These are phyloP conservation scores for Salvia splendens DNA, from an alignment of 257 asterid genomes.

Conservation along the genomic window DNA sequence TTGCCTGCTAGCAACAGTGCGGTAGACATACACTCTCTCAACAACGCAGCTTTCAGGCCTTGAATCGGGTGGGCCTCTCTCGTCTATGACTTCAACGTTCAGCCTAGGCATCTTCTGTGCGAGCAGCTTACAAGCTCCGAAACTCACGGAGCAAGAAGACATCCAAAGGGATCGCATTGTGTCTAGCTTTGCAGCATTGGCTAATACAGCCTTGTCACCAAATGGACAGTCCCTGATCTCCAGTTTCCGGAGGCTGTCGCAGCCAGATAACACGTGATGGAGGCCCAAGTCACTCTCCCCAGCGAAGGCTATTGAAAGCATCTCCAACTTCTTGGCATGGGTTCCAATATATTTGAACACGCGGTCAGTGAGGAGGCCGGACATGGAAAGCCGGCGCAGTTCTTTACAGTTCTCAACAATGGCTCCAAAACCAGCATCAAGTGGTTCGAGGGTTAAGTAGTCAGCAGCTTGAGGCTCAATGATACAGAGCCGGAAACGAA, in stretches of 20 bases:
- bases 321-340: slow-evolving; percentile 86
- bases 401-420: slow-evolving; percentile 79
- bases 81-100: slow-evolving; percentile 91
- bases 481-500: slow-evolving; percentile 84
- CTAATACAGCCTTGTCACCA: slow-evolving; percentile 94
- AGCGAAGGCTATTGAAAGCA: slow-evolving; percentile 97
- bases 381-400: slow-evolving; percentile 76
- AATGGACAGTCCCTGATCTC: slow-evolving; percentile 97
- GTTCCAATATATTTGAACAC: slow-evolving; percentile 76
- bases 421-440: slow-evolving; percentile 92
- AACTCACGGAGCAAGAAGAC: slow-evolving; percentile 92
- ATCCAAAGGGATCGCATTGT: slow-evolving; percentile 99
- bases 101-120: slow-evolving; percentile 81
- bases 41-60: slow-evolving; percentile 75
- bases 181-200: slow-evolving; percentile 94
- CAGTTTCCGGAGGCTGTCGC: slow-evolving; percentile 82
- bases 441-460: slow-evolving; percentile 71
- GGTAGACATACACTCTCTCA: slow-evolving; percentile 75
- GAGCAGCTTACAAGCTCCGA: slow-evolving; percentile 85
- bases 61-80: slow-evolving; percentile 76
- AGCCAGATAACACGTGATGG: slow-evolving; percentile 84
- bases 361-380: slow-evolving; percentile 86
- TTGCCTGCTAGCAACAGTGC: slow-evolving; percentile 68
- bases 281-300: slow-evolving; percentile 92
- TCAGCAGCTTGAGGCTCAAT: slow-evolving; percentile 81